Conservation (phyloP, 805 yeast species). For the Saturnispora ahearnii region DNA sequence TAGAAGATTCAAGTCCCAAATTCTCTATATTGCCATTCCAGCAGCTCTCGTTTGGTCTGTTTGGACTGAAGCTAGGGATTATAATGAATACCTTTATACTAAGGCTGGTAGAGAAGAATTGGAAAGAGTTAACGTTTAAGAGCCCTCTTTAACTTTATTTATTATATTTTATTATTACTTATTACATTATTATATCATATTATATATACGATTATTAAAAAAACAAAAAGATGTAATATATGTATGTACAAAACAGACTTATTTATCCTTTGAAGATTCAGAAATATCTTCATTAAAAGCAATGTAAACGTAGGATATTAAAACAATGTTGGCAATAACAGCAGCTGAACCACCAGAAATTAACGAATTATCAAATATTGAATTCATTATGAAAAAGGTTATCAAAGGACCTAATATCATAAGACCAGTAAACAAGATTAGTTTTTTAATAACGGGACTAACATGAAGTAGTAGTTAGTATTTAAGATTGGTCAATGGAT, state of each 20-base stretch:
- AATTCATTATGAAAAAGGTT: constrained; percentile 42
- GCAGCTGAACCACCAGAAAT: constrained; percentile 80
- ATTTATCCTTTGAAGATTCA: constrained; percentile 24
- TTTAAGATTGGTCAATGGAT: background rate
- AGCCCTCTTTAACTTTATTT: background rate
- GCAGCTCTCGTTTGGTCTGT: constrained; percentile 72
- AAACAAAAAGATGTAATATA: background rate
- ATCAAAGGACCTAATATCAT: constrained; percentile 64
- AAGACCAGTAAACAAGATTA: constrained; percentile 64
- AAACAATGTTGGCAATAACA: constrained; percentile 60
- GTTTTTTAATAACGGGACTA: constrained; percentile 57
- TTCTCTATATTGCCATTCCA: constrained; percentile 69
- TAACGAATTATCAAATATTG: constrained; percentile 40
- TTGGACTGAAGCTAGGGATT: constrained; percentile 82
- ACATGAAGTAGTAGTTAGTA: background rate
- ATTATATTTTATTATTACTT: background rate
- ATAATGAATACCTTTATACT: constrained; percentile 90
- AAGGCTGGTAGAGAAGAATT: constrained; percentile 96
- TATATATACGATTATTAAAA: background rate
- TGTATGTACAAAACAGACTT: no score
- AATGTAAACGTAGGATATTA: constrained; percentile 62
- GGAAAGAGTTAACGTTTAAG: constrained; percentile 45
- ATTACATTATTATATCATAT: background rate
- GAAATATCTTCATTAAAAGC: constrained; percentile 61
- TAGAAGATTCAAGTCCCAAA: constrained; percentile 89